A percentile compares a stretch with the other conserved stretches of the same genome.
Conservation (phyloP, 1,284 basidiomycete species). For the Rhodotorula sp. region DNA sequence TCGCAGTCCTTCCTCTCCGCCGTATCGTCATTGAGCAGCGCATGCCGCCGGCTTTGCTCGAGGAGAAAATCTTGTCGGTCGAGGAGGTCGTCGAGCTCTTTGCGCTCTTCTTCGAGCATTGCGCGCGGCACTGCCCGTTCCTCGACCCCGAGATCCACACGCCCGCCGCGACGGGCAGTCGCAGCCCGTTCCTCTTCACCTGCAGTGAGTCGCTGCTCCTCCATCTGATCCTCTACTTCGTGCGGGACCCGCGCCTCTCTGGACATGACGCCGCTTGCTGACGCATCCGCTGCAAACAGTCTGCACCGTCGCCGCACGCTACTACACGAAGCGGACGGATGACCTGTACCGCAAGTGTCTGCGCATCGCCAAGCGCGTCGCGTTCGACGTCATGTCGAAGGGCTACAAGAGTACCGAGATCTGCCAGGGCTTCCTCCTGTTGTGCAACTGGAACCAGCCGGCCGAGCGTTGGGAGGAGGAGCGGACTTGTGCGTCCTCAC, state of each 20-base stretch:
- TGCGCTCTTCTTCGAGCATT: conserved; percentile 68
- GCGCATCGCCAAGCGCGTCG: conserved; percentile 83
- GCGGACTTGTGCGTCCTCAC: conserved; percentile 78
- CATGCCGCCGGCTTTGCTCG: conserved; percentile 52
- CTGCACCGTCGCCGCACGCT: conserved; percentile 89
- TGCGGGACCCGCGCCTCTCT: background rate
- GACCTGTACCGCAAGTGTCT: conserved; percentile 77
- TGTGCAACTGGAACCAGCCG: conserved; percentile 56
- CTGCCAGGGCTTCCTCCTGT: conserved; percentile 52
- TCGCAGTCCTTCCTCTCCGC: conserved; percentile 70
- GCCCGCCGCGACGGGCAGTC: conserved; percentile 83
- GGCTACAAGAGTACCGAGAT: conserved; percentile 78
- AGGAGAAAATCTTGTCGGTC: conserved; percentile 51
- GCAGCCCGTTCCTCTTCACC: conserved; percentile 88
- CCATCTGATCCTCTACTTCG: no score
- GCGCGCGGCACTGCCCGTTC: conserved; percentile 57
- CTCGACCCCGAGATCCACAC: conserved; percentile 86
- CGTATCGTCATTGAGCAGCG: conserved; percentile 80
- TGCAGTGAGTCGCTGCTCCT: conserved; percentile 58
- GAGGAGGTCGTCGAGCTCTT: conserved; percentile 68
- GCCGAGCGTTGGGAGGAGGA: conserved; percentile 80
- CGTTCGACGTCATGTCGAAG: conserved; percentile 69
- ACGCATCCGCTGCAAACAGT: conserved; percentile 51
- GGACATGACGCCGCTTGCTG: background rate
- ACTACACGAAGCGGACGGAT: conserved; percentile 75